Evolutionary conservation across 371 early-diverging fungal genomes (phyloP).

Genomic region (Gilbertella persicaria): DNA sequence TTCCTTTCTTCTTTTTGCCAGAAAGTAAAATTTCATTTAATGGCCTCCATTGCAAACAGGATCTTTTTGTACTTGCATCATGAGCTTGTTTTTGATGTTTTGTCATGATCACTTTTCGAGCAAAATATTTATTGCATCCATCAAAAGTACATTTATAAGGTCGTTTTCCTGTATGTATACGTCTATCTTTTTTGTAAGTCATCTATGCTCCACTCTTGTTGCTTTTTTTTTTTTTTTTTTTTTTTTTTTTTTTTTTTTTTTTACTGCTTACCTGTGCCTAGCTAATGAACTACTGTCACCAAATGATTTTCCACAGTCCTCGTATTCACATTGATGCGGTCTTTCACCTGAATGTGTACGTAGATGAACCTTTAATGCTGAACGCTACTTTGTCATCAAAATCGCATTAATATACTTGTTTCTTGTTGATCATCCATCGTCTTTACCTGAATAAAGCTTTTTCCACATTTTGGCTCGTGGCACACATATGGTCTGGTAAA

Average conservation of each 20-base stretch:
- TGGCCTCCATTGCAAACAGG: constrained; percentile 23
- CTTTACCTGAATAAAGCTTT: constrained; percentile 71
- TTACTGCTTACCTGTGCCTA: constrained; percentile 29
- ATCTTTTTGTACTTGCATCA: constrained; percentile 12
- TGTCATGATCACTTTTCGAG: constrained; percentile 20
- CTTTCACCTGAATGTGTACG: constrained; percentile 82
- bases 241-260: not conserved
- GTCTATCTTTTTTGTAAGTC: constrained; percentile 29
- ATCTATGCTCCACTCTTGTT: too few relatives aligned
- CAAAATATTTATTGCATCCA: constrained; percentile 40
- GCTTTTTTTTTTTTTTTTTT: constrained; percentile 1
- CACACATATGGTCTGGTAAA: constrained; percentile 65
- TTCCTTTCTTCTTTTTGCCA: constrained; percentile 4
- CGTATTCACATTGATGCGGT: constrained; percentile 71
- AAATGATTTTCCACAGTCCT: constrained; percentile 61
- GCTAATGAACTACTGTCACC: constrained; percentile 50
- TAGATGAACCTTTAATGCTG: constrained; percentile 76
- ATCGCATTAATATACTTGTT: not conserved
- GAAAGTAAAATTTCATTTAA: constrained; percentile 17
- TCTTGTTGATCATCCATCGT: constrained; percentile 1
- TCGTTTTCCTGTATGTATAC: constrained; percentile 70
- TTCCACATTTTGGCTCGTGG: constrained; percentile 62
- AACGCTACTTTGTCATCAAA: constrained; percentile 55
- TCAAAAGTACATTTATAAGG: constrained; percentile 60
- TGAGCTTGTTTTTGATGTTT: constrained; percentile 26